Evolutionary conservation across 225 moss, liverwort and hornwort species (phyloP).

Genomic region (Anthoceros angustus): DNA sequence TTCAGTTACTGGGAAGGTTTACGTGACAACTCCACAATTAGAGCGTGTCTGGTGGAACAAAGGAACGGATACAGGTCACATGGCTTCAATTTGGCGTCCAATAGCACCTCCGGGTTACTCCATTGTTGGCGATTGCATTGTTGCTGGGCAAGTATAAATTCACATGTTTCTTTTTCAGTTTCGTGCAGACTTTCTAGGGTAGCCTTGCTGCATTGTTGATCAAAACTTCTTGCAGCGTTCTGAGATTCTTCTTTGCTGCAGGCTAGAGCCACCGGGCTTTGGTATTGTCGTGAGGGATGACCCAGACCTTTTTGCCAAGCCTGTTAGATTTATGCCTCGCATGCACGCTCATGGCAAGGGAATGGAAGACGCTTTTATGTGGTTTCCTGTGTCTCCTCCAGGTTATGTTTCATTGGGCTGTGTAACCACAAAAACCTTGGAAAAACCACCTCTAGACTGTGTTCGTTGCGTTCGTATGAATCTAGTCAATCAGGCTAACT

Average conservation of each 20-base stretch:
- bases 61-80: slow-evolving; percentile 55
- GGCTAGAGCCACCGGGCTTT: slow-evolving; percentile 82
- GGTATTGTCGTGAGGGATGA: slow-evolving; percentile 68
- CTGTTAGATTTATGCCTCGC: slow-evolving; percentile 64
- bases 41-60: slow-evolving; percentile 98
- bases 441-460: slow-evolving; percentile 57
- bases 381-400: slow-evolving; percentile 88
- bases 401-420: slow-evolving; percentile 91
- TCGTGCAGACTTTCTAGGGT: background rate
- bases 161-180: background rate
- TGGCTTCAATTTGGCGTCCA: slow-evolving; percentile 91
- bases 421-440: slow-evolving; percentile 52
- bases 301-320: slow-evolving; percentile 55
- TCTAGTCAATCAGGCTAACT: slow-evolving; percentile 49
- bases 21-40: slow-evolving; percentile 74
- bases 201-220: background rate
- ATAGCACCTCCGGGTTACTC: slow-evolving; percentile 74
- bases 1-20: slow-evolving; percentile 36
- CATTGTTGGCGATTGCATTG: slow-evolving; percentile 77
- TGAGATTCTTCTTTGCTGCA: slow-evolving; percentile 12
- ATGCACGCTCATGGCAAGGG: slow-evolving; percentile 84
- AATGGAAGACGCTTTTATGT: slow-evolving; percentile 68
- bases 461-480: slow-evolving; percentile 73
- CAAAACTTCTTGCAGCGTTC: background rate
- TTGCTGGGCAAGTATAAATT: slow-evolving; percentile 46